Percentiles rank a stretch among this genome's conserved stretches.
These are phyloP conservation scores for Jimgerdemannia flammicorona DNA, from an alignment of 192 early-diverging fungal species.

Conservation along the genomic window DNA sequence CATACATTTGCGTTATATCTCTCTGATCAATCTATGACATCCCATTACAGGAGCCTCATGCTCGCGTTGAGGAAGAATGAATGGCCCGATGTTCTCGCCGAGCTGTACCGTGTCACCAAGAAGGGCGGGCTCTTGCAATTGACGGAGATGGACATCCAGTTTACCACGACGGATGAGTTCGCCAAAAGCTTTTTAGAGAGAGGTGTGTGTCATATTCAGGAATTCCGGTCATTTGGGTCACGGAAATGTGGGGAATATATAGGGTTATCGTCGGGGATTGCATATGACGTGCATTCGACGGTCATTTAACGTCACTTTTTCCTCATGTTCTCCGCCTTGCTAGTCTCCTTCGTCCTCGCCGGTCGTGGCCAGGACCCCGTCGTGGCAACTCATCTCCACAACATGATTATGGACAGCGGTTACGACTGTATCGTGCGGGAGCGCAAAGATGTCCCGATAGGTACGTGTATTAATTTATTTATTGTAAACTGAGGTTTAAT, in stretches of 20 bases:
- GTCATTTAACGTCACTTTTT: too few species aligned
- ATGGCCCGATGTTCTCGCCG: neutral
- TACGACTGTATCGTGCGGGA: neutral
- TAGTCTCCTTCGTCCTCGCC: neutral
- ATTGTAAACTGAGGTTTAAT: neutral
- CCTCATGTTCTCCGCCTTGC: too few species aligned
- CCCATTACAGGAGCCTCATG: neutral
- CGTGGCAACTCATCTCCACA: neutral
- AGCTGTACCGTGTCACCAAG: neutral
- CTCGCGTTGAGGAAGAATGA: neutral
- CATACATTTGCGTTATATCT: too few species aligned
- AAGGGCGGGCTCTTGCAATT: neutral
- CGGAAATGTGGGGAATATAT: too few species aligned
- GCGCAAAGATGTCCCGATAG: neutral
- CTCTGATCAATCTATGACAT: too few species aligned
- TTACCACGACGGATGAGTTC: neutral
- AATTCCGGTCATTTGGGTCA: too few species aligned
- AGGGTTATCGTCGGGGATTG: too few species aligned
- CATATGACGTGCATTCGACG: too few species aligned
- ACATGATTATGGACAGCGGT: neutral
- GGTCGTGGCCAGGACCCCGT: neutral
- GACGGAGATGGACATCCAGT: neutral
- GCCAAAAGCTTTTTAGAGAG: neutral
- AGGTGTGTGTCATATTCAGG: neutral
- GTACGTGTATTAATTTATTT: neutral